Evolutionary conservation across 2,329 filamentous ascomycete species (phyloP), one percentile per base, ranked within the genome.

Genomic region (Ceratocystis smalleyi): DNA sequence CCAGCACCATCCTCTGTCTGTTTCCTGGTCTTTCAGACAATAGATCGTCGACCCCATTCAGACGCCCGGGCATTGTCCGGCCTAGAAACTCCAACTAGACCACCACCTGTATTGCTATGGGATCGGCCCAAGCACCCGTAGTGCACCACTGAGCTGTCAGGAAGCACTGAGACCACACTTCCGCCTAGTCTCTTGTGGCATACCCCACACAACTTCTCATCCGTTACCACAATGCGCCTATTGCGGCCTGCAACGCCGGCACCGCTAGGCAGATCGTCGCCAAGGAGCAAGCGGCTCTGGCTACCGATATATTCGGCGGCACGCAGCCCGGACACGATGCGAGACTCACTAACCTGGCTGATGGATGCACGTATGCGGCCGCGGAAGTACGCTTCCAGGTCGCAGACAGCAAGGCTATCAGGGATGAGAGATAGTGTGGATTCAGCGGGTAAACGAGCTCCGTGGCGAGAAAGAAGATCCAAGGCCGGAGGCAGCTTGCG

Each of bases 181-280:
- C 90, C 87, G 1, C 91, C 92, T 68, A 99, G 82, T 68, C 94
- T 80, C 78, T 96, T 97, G 74, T 96, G 88, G 73, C 94, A 99
- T 17, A 95, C 89, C 12, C 88, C 86, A 73, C 94, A 99, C 64
- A 96, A 86, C 62, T 89, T 80, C 71, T 97, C 92, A 70, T 99
- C 92, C 8, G 82, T 84, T 62, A 99, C 85, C 22, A 90, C 83
- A 10, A 96, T 91, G 69, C 89, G 81, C 63, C 81, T 75, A 69
- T 81, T 83, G 62, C 79, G 76, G 10, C 80, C 81, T 27, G 45
- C 61, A 5, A 49, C n/a, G 6, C 59, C 65, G 15, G 49, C 22
- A 0, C 78, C 78, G 30, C 77, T 75, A 1, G 75, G 73, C n/a
- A 76, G 68, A 12, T 83, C 80, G 66, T 89, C 84, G 1, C 91